Base-by-base conservation (phyloP, 2,329 filamentous ascomycete genomes). In the Metarhizium album region DNA sequence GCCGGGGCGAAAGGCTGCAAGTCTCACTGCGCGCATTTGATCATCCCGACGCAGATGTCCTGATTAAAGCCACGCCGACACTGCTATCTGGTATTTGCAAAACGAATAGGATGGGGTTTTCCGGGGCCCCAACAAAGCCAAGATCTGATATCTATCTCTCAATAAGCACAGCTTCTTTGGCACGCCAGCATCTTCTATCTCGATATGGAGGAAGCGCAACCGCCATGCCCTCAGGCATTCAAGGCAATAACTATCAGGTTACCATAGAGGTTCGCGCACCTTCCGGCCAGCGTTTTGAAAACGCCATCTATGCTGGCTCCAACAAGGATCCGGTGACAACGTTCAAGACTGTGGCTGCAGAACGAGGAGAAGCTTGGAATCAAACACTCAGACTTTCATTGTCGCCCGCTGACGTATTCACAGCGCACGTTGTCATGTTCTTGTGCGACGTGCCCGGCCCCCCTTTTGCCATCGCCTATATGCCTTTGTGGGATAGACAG, bases 81-180 rank as follows among this genome's bases (percentile, higher is more conserved):
- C 71, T 94, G 14, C 79, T 98, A 14, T 85, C 94, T 47, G 84
- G 86, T 48, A 80, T 97, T 53, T 76, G 77, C 52, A 86, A 86
- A 65, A 95, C 90, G 0, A 85, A 77, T 60, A 93, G 93, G 64
- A 90, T 97, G 66, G 93, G 90, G 2, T 97, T 98, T 64, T 88
- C 91, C 3, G 90, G 90, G 13, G 90, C 90, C 2, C 91, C 93
- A 0, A 90, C 86, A 0, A 90, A 89, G 63, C 77, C 86, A 16
- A 78, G 94, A 59, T 96, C 90, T 11, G 94, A 98, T 65, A 97
- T 98, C 47, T 98, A 98, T 64, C 68, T 98, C 43, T 96, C 90
- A 0, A 68, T 98, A 46, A 82, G 83, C 52, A 83, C 89, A 55
- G 87, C 89, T 0, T 75, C 83, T n/a, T 73, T 98, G 23, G 83